phyloP scores from a whole-genome alignment of 2,329 filamentous ascomycete species.

The Fusarium mundagurra region DNA sequence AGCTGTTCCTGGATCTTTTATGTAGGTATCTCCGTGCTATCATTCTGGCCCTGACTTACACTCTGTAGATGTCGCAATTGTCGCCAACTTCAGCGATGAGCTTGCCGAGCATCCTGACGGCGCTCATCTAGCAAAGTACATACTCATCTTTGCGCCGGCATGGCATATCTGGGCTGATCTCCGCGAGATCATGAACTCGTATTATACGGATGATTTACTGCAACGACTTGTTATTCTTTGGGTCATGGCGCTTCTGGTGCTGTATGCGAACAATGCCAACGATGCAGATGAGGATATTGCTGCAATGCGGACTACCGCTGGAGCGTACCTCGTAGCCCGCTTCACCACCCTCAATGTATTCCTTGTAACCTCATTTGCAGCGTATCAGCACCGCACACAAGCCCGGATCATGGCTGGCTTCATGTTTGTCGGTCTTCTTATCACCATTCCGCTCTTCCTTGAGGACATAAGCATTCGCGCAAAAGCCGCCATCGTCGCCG shows the following conservation, averaged over 20 bases:
- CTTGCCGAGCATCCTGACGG: constrained; percentile 57
- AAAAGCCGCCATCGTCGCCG: constrained; percentile 55
- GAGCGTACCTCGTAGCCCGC: constrained; percentile 58
- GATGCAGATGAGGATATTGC: constrained; percentile 54
- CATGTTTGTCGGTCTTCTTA: constrained; percentile 53
- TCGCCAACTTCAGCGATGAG: constrained; percentile 61
- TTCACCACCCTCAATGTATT: constrained; percentile 53
- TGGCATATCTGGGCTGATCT: constrained; percentile 62
- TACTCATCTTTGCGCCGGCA: constrained; percentile 58
- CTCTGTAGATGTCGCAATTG: constrained; percentile 53
- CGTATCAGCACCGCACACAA: constrained; percentile 58
- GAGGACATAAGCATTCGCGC: constrained; percentile 51
- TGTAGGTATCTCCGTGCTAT: constrained; percentile 43
- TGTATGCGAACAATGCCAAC: constrained; percentile 60
- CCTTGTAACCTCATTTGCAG: constrained; percentile 56
- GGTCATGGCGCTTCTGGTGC: constrained; percentile 60
- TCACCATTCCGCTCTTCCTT: constrained; percentile 56
- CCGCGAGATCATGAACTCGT: constrained; percentile 62
- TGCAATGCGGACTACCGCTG: constrained; percentile 57
- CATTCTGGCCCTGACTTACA: background rate
- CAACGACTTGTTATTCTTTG: constrained; percentile 60
- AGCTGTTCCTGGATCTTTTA: constrained; percentile 60
- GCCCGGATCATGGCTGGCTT: constrained; percentile 55
- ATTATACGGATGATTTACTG: constrained; percentile 60
- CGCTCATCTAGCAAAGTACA: constrained; percentile 56